These are phyloP conservation scores for Populus tremula DNA, from an alignment of 345 rosid genomes.

Conservation along the genomic window DNA sequence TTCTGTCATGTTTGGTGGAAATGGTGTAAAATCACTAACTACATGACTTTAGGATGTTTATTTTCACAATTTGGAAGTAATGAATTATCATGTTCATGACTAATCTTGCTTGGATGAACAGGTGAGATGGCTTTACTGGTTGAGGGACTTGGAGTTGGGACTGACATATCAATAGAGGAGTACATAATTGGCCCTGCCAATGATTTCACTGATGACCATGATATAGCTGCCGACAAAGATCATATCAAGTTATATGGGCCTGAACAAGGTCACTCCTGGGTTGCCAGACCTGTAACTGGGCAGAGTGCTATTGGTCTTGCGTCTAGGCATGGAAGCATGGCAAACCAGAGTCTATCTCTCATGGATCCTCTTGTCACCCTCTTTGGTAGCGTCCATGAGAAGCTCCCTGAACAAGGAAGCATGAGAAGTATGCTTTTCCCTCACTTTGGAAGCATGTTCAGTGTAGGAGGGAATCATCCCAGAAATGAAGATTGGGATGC, in stretches of 20 bases:
- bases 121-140: constrained; percentile 99
- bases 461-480: constrained; percentile 74
- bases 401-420: constrained; percentile 71
- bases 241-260: constrained; percentile 82
- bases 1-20: neutral
- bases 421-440: constrained; percentile 91
- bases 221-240: constrained; percentile 64
- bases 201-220: constrained; percentile 54
- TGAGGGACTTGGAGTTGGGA: constrained; percentile 88
- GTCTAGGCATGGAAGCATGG: constrained; percentile 71
- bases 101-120: constrained; percentile 39
- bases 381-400: constrained; percentile 86
- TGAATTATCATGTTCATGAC: neutral
- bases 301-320: constrained; percentile 58
- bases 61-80: neutral
- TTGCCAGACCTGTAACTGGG: constrained; percentile 79
- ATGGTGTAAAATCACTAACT: constrained; percentile 2
- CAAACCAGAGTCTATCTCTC: constrained; percentile 43
- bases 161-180: constrained; percentile 80
- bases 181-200: constrained; percentile 75
- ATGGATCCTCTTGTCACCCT: constrained; percentile 90
- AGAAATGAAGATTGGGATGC: constrained; percentile 84
- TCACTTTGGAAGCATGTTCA: constrained; percentile 95
- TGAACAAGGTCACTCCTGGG: constrained; percentile 78
- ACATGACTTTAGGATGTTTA: neutral